phyloP scores from a whole-genome alignment of 2,329 filamentous ascomycete genomes.

The Fusarium sp. region DNA sequence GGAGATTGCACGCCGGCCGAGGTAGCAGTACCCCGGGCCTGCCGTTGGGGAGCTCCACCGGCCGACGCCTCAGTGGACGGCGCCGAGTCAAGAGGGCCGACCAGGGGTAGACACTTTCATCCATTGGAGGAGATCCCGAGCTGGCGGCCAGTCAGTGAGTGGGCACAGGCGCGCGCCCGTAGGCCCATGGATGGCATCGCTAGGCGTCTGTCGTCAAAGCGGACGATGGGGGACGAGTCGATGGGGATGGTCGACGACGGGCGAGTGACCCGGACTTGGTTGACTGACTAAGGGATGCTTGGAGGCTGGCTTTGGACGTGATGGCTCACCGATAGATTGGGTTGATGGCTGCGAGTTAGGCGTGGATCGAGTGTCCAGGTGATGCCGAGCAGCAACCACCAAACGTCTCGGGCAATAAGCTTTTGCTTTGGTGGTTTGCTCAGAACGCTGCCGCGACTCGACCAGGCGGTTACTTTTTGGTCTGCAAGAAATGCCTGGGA shows the following conservation, averaged over 20 bases:
- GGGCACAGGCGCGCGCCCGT: slow-evolving; percentile 37
- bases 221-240: neutral
- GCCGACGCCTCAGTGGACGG: slow-evolving; percentile 40
- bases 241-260: neutral
- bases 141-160: slow-evolving; percentile 8
- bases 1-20: slow-evolving; percentile 43
- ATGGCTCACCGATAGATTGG: slow-evolving; percentile 27
- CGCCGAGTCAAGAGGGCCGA: slow-evolving; percentile 43
- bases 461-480: slow-evolving; percentile 24
- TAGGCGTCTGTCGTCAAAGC: slow-evolving; percentile 14
- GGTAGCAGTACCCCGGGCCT: slow-evolving; percentile 44
- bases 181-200: slow-evolving; percentile 10
- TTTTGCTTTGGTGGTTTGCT: slow-evolving; percentile 24
- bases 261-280: slow-evolving; percentile 5
- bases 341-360: slow-evolving; percentile 32
- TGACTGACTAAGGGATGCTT: slow-evolving; percentile 8
- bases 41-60: slow-evolving; percentile 43
- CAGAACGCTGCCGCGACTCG: slow-evolving; percentile 13
- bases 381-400: slow-evolving; percentile 12
- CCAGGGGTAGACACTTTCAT: slow-evolving; percentile 2
- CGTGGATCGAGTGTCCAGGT: slow-evolving; percentile 27
- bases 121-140: slow-evolving; percentile 25
- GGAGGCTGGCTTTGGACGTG: slow-evolving; percentile 3
- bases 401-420: slow-evolving; percentile 21
- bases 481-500: slow-evolving; percentile 7